Conservation (phyloP, 768 basidiomycete genomes). For the Sistotremastrum suecicum region DNA sequence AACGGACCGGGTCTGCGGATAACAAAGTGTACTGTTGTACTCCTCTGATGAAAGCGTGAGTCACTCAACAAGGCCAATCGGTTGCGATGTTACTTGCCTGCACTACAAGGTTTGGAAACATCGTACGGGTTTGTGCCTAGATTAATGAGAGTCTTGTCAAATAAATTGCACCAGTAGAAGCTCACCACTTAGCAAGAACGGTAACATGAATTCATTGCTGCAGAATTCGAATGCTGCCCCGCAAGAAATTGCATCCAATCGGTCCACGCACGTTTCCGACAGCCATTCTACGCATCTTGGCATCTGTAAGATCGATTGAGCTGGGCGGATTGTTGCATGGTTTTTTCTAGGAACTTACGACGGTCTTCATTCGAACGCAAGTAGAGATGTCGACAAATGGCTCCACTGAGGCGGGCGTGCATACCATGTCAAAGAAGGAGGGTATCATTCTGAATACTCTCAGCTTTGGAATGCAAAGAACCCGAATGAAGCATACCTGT, state of each 20-base stretch:
- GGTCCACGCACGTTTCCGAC: constrained; percentile 17
- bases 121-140: constrained; percentile 47
- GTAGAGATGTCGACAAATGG: constrained; percentile 33
- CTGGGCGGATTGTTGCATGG: not conserved
- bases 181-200: too few relatives aligned
- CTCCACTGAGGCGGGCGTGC: constrained; percentile 33
- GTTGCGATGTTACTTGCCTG: too few relatives aligned
- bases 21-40: constrained; percentile 40
- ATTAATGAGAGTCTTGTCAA: constrained; percentile 7
- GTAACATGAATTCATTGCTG: not conserved
- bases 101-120: constrained; percentile 39
- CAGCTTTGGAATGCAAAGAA: constrained; percentile 7
- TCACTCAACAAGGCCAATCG: too few relatives aligned
- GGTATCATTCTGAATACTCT: constrained; percentile 17
- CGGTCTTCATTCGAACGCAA: constrained; percentile 30
- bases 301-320: constrained; percentile 6
- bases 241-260: constrained; percentile 20
- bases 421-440: constrained; percentile 40
- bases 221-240: constrained; percentile 20
- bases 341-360: constrained; percentile 14
- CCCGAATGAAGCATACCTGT: not conserved
- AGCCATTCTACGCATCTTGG: constrained; percentile 21
- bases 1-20: constrained; percentile 34
- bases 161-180: too few relatives aligned
- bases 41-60: constrained; percentile 9